phyloP scores from a whole-genome alignment of 1,139 yeast genomes.

The Ogataea hybrid region DNA sequence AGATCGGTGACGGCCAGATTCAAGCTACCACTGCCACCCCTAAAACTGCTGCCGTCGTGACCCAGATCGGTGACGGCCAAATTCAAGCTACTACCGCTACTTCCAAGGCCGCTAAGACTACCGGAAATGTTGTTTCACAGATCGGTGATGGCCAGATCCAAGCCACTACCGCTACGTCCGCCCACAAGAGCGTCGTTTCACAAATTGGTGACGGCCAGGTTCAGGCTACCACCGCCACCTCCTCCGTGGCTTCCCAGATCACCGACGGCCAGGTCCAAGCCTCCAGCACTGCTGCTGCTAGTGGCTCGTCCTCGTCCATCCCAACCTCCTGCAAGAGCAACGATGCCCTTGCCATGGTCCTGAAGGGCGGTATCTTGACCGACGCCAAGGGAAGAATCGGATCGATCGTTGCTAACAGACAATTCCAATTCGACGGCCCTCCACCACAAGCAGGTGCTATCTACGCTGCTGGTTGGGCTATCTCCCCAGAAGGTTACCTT shows the following conservation, averaged over 20 bases:
- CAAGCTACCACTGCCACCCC: too few species aligned
- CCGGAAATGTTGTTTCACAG: constrained; percentile 35
- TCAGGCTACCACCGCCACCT: constrained; percentile 42
- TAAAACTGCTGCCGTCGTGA: too few species aligned
- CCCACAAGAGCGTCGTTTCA: constrained; percentile 31
- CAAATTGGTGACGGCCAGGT: constrained; percentile 65
- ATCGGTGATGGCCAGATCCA: constrained; percentile 43
- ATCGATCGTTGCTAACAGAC: constrained; percentile 81
- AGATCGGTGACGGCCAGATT: too few species aligned
- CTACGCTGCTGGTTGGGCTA: constrained; percentile 83
- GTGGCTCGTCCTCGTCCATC: constrained; percentile 27
- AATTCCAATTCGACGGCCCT: constrained; percentile 88
- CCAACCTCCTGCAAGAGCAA: constrained; percentile 48
- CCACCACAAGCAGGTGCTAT: constrained; percentile 90
- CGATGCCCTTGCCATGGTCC: constrained; percentile 54
- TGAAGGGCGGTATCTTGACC: constrained; percentile 51
- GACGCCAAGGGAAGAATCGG: constrained; percentile 73
- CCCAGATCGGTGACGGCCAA: too few species aligned
- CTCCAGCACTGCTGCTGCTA: constrained; percentile 28
- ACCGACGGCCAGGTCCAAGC: constrained; percentile 40
- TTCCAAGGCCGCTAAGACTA: constrained; percentile 42
- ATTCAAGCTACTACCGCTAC: too few species aligned
- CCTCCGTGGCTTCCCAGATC: constrained; percentile 32
- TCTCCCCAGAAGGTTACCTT: constrained; percentile 61
- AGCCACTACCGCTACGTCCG: constrained; percentile 33